phyloP scores from a whole-genome alignment of 2,329 filamentous ascomycete species.

The Claviceps africana region DNA sequence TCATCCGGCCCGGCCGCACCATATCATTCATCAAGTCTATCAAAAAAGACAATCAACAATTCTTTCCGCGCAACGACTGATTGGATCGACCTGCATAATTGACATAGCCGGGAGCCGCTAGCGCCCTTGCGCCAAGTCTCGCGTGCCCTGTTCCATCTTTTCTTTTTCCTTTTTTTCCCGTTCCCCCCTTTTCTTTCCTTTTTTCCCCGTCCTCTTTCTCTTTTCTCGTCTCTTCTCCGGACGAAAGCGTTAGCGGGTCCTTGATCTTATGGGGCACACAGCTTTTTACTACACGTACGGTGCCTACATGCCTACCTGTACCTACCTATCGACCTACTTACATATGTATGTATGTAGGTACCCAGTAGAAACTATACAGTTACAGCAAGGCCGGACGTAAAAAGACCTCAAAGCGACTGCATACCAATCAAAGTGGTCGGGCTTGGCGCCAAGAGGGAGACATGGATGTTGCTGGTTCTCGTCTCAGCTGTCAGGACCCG shows the following conservation, averaged over 20 bases:
- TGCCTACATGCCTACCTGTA: too few relatives aligned
- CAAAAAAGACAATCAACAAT: background rate
- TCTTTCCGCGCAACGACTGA: background rate
- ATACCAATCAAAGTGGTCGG: background rate
- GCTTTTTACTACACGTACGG: background rate
- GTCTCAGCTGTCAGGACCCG: background rate
- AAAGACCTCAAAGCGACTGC: background rate
- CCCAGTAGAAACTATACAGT: background rate
- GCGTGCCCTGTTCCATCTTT: too few relatives aligned
- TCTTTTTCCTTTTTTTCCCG: background rate
- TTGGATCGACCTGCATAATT: background rate
- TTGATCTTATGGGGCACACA: background rate
- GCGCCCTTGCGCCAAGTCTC: background rate
- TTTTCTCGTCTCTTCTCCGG: background rate
- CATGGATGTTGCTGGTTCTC: conserved; percentile 7
- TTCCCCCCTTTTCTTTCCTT: background rate
- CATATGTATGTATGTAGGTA: background rate
- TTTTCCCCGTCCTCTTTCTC: background rate
- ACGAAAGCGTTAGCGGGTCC: background rate
- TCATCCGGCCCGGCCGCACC: background rate
- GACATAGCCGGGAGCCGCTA: background rate
- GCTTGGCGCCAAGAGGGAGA: conserved; percentile 4
- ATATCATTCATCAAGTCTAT: background rate
- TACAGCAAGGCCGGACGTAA: background rate
- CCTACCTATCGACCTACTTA: too few relatives aligned